Percentiles rank a stretch among this genome's conserved stretches.
Evolutionary conservation across 495 filamentous ascomycete genomes (phyloP).

Genomic region (Halenospora varia): DNA sequence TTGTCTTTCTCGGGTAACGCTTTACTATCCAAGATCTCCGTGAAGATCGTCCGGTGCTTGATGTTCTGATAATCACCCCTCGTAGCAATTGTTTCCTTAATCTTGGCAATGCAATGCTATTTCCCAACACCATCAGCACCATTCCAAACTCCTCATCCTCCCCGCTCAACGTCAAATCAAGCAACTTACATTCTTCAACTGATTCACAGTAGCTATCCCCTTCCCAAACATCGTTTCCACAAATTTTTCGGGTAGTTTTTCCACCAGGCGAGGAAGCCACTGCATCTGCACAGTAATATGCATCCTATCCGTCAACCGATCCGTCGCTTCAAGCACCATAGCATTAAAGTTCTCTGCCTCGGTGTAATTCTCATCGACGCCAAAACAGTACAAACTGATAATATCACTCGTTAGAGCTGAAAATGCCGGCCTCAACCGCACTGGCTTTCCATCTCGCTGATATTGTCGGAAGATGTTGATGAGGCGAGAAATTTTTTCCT

Average conservation of each 20-base stretch:
- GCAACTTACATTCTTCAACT: not conserved
- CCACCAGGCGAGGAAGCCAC: constrained; percentile 1
- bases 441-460: not conserved
- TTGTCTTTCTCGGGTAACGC: constrained; percentile 29
- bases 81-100: constrained; percentile 1
- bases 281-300: constrained; percentile 5
- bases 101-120: not conserved
- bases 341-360: constrained; percentile 14
- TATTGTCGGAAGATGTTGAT: not conserved
- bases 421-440: constrained; percentile 2
- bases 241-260: not conserved
- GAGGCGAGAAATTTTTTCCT: constrained; percentile 2
- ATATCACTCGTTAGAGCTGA: constrained; percentile 13
- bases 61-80: constrained; percentile 3
- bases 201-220: not conserved
- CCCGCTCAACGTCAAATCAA: no score
- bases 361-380: constrained; percentile 4
- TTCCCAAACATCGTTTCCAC: not conserved
- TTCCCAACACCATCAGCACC: no score
- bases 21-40: constrained; percentile 4
- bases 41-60: constrained; percentile 10
- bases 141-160: no score
- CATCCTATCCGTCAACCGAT: constrained; percentile 1
- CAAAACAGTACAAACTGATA: constrained; percentile 9
- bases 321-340: constrained; percentile 4